phyloP scores from a whole-genome alignment of 345 rosid species.

The Chamaenerion angustifolium region DNA sequence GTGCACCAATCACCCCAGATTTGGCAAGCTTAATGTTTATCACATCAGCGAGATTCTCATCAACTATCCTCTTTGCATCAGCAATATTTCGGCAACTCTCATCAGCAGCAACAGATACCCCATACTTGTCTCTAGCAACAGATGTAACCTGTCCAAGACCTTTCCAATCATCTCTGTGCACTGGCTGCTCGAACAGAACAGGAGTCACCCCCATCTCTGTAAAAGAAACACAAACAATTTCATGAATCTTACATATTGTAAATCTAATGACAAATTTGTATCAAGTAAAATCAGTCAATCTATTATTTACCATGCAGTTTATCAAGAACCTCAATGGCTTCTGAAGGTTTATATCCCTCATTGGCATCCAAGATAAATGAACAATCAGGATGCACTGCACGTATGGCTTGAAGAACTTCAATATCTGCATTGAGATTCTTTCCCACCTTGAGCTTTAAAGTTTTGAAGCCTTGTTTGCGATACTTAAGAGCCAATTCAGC shows the following conservation, averaged over 20 bases:
- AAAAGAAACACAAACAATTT: conserved; percentile 8
- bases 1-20: conserved; percentile 65
- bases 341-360: conserved; percentile 67
- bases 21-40: conserved; percentile 85
- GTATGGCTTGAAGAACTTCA: conserved; percentile 77
- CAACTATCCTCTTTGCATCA: conserved; percentile 58
- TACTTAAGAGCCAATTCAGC: conserved; percentile 63
- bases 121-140: conserved; percentile 45
- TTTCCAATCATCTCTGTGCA: conserved; percentile 88
- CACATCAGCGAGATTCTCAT: conserved; percentile 49
- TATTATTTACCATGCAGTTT: conserved; percentile 43
- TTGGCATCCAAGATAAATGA: conserved; percentile 88
- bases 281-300: background rate
- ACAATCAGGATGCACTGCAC: conserved; percentile 56
- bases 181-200: conserved; percentile 85
- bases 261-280: background rate
- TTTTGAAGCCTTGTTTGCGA: conserved; percentile 54
- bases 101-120: conserved; percentile 85
- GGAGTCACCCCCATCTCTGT: conserved; percentile 83
- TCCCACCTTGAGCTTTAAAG: conserved; percentile 90
- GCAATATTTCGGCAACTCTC: conserved; percentile 69
- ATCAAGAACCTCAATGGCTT: conserved; percentile 74
- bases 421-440: conserved; percentile 63
- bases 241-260: background rate
- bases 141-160: conserved; percentile 69